A percentile compares a stretch with the other conserved stretches of the same genome.
Conservation (phyloP, 2,329 filamentous ascomycete genomes). For the Neofusicoccum laricinum region DNA sequence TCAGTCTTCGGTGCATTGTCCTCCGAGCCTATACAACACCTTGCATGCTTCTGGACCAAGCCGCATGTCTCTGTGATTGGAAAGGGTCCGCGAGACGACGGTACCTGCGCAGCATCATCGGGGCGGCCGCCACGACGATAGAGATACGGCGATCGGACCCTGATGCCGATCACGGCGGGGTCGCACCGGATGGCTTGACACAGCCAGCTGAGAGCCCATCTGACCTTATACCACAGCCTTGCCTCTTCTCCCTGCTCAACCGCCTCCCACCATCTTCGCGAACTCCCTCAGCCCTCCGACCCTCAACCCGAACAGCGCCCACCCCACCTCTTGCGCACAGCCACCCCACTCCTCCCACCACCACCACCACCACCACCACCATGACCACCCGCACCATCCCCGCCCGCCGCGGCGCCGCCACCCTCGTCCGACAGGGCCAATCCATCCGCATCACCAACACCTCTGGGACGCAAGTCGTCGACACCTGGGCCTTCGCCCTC, state of each 20-base stretch:
- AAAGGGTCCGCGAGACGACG: too few species aligned
- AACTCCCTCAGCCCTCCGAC: background rate
- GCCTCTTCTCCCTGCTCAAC: background rate
- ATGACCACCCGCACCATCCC: conserved; percentile 42
- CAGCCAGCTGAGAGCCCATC: too few species aligned
- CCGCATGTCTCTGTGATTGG: too few species aligned
- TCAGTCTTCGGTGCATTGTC: too few species aligned
- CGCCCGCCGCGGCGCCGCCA: conserved; percentile 49
- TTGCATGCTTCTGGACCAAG: too few species aligned
- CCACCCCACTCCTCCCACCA: background rate
- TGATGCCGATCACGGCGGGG: conserved; percentile 1
- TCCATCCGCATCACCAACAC: conserved; percentile 51
- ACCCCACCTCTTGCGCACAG: background rate
- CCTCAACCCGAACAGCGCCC: background rate
- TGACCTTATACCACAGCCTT: background rate
- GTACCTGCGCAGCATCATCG: background rate
- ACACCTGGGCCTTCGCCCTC: conserved; percentile 50
- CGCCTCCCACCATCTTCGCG: background rate
- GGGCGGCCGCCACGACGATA: background rate
- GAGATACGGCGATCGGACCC: background rate
- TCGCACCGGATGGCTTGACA: background rate
- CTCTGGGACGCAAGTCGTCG: conserved; percentile 49
- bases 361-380: background rate
- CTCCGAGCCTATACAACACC: too few species aligned
- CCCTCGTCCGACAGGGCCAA: conserved; percentile 49